phyloP scores from a whole-genome alignment of 495 filamentous ascomycete species.

The Cetradonia linearis region DNA sequence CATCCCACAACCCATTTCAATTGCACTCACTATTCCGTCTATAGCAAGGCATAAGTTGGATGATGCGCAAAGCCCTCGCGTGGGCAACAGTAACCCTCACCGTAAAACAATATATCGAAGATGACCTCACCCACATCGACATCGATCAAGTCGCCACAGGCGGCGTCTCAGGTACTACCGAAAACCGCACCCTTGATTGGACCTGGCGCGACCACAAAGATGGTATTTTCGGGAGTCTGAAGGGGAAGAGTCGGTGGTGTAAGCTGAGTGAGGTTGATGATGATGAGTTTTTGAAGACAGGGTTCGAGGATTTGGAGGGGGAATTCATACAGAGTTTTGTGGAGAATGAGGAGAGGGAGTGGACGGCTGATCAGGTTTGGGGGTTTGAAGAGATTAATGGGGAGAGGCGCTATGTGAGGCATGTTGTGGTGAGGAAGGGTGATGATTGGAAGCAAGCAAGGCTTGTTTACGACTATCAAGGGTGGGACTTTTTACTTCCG shows the following conservation, averaged over 20 bases:
- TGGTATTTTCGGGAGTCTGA: slow-evolving; percentile 67
- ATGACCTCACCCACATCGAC: slow-evolving; percentile 59
- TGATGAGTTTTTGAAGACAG: slow-evolving; percentile 38
- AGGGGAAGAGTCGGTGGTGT: slow-evolving; percentile 50
- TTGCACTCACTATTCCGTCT: slow-evolving; percentile 3
- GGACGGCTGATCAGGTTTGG: slow-evolving; percentile 43
- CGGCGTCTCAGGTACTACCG: slow-evolving; percentile 61
- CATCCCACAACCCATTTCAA: slow-evolving; percentile 1
- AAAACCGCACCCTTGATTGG: slow-evolving; percentile 65
- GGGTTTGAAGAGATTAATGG: slow-evolving; percentile 30
- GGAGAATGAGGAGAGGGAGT: slow-evolving; percentile 31
- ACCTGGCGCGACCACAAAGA: slow-evolving; percentile 59
- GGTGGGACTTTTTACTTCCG: slow-evolving; percentile 6
- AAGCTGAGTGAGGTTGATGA: slow-evolving; percentile 31
- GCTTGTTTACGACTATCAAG: slow-evolving; percentile 61
- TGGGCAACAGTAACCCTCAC: slow-evolving; percentile 63
- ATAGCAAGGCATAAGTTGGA: slow-evolving; percentile 73
- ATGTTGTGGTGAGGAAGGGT: slow-evolving; percentile 55
- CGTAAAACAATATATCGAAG: slow-evolving; percentile 49
- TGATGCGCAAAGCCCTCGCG: slow-evolving; percentile 65
- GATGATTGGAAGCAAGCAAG: slow-evolving; percentile 49
- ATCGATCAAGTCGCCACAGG: slow-evolving; percentile 69
- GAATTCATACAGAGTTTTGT: slow-evolving; percentile 38
- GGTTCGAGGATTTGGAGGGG: slow-evolving; percentile 34
- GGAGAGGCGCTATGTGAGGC: slow-evolving; percentile 56